Base-by-base conservation (phyloP, 192 early-diverging fungal genomes). In the Pilobolus umbonatus region DNA sequence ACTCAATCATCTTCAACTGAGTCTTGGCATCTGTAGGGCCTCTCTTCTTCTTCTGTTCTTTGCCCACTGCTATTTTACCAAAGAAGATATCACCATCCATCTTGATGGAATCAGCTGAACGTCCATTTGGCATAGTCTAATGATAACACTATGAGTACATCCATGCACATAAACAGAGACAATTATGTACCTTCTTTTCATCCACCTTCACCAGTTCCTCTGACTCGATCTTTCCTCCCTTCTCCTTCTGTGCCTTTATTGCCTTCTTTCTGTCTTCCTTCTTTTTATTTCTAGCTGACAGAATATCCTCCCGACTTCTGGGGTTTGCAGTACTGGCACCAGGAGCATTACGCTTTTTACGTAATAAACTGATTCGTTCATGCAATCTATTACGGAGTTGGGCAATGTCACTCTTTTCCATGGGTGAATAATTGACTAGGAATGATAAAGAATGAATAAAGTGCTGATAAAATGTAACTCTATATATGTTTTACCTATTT, bases 281-380 rank as follows among this genome's bases (percentile, higher is more conserved):
- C 64, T 77, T 73, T 75, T 83, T 87, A 65, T 84, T 67, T 65
- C 92, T 82, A 67, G 76, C 85, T 57, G 91, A 82, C 44, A 92
- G 68, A 61, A 92, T 83, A 10, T 88, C 88, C 48, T 91, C 85
- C 34, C 90, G 73, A 44, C 78, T 80, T 17, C 69, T 67, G 10
- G 81, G 76, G 29, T 77, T 79, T 15, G 77, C 61, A 4, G 67
- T 43, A 28, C 76, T 79, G 50, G 64, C 68, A 36, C 75, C 73
- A 21, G 80, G 77, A 25, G 83, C 85, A 62, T 83, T 78, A 55
- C 88, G 81, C 43, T 84, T 83, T 34, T 80, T 66, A 28, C 83
- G 78, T 43, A 87, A 60, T 43, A 66, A 54, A 24, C 66, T 75
- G 60, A 91, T 88, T 36, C 87, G 83, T 46, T 67, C 66, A 31